Evolutionary conservation across 352 stramenopile genomes (phyloP).

Genomic region (Elongisporangium anandrum): DNA sequence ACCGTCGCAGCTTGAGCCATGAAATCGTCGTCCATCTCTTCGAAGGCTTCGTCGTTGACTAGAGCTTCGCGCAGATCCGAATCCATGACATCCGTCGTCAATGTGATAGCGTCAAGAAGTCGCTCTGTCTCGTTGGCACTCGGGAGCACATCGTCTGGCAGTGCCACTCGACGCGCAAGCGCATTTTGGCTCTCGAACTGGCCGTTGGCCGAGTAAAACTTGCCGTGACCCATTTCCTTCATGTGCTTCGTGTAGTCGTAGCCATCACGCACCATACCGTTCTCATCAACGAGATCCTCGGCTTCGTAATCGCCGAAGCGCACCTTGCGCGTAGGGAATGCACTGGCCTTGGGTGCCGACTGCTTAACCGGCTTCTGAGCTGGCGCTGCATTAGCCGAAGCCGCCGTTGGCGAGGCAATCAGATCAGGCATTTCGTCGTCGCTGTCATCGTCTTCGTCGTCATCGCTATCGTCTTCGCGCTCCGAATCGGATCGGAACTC

Average conservation of each 20-base stretch:
- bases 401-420: slow-evolving; percentile 18
- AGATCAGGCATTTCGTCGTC: slow-evolving; percentile 59
- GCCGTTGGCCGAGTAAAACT: slow-evolving; percentile 73
- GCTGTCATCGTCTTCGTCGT: slow-evolving; percentile 29
- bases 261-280: slow-evolving; percentile 88
- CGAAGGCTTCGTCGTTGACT: slow-evolving; percentile 79
- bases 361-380: slow-evolving; percentile 16
- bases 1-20: slow-evolving; percentile 70
- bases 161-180: slow-evolving; percentile 54
- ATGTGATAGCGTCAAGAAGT: slow-evolving; percentile 77
- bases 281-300: slow-evolving; percentile 79
- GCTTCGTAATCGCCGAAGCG: slow-evolving; percentile 59
- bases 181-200: slow-evolving; percentile 60
- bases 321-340: slow-evolving; percentile 57
- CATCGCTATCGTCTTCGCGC: slow-evolving; percentile 21
- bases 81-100: slow-evolving; percentile 87
- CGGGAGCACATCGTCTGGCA: slow-evolving; percentile 65
- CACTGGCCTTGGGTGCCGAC: not conserved
- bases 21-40: slow-evolving; percentile 92
- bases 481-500: slow-evolving; percentile 59
- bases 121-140: slow-evolving; percentile 67
- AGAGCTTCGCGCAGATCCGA: slow-evolving; percentile 78
- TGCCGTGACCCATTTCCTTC: slow-evolving; percentile 86
- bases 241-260: slow-evolving; percentile 93
- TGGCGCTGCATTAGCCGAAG: slow-evolving; percentile 1